Conservation (phyloP, 768 basidiomycete species). For the Xanthoconium stramineum region DNA sequence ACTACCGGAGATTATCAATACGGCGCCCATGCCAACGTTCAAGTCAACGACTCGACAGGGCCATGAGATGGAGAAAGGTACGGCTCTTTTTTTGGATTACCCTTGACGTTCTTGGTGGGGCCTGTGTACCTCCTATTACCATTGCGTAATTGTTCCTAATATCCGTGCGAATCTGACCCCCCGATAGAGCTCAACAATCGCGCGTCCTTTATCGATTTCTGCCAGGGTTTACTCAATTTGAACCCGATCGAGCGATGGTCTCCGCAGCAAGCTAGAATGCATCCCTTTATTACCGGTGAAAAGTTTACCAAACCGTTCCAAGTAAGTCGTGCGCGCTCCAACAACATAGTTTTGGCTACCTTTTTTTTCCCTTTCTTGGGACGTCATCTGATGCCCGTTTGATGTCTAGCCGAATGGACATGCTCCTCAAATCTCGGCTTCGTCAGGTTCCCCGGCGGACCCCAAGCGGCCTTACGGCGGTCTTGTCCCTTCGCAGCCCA, state of each 20-base stretch:
- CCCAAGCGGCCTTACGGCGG: constrained; percentile 92
- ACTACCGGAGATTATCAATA: constrained; percentile 93
- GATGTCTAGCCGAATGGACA: constrained; percentile 50
- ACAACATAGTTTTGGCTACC: not conserved
- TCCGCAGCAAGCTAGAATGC: constrained; percentile 91
- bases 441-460: constrained; percentile 43
- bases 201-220: constrained; percentile 96
- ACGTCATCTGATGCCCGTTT: constrained; percentile 6
- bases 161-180: constrained; percentile 15
- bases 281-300: constrained; percentile 98
- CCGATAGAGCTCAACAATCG: constrained; percentile 85
- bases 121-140: not conserved
- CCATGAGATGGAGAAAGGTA: constrained; percentile 90
- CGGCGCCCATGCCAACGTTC: constrained; percentile 86
- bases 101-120: not conserved
- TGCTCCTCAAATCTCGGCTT: constrained; percentile 25
- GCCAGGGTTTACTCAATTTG: constrained; percentile 88
- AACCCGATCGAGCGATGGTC: constrained; percentile 97
- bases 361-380: not conserved
- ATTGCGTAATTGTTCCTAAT: constrained; percentile 7
- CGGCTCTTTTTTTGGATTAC: constrained; percentile 17
- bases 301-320: constrained; percentile 86
- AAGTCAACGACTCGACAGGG: constrained; percentile 70
- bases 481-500: constrained; percentile 83
- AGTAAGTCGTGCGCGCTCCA: constrained; percentile 42